These are phyloP conservation scores for Epicoccum nigrum DNA, from an alignment of 2,329 filamentous ascomycete genomes.

Conservation along the genomic window DNA sequence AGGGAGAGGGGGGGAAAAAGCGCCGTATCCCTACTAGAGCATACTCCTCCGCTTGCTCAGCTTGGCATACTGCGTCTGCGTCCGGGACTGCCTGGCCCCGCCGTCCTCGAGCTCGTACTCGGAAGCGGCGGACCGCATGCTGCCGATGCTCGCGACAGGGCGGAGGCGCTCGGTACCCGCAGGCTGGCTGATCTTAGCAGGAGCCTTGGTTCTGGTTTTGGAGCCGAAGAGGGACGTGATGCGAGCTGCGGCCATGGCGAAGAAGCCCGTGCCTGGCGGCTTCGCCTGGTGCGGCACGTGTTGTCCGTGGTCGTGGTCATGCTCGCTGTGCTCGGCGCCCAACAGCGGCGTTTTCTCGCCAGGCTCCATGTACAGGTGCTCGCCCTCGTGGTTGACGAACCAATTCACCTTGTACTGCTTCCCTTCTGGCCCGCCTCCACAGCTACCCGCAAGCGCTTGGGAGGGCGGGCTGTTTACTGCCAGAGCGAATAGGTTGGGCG, in stretches of 20 bases:
- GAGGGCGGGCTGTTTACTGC: conserved; percentile 69
- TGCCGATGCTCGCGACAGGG: conserved; percentile 28
- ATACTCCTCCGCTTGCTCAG: conserved; percentile 47
- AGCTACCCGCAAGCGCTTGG: conserved; percentile 58
- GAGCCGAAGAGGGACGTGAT: conserved; percentile 5
- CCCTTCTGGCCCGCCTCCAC: conserved; percentile 61
- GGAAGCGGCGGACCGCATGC: conserved; percentile 8
- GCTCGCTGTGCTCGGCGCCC: conserved; percentile 12
- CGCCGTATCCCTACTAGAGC: conserved; percentile 27
- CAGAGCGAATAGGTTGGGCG: conserved; percentile 74
- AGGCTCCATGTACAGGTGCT: conserved; percentile 61
- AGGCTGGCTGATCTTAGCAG: conserved; percentile 15
- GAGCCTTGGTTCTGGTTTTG: not conserved
- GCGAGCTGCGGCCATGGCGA: conserved; percentile 2
- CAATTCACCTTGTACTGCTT: conserved; percentile 56
- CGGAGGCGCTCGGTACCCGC: conserved; percentile 21
- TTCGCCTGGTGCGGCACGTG: not conserved
- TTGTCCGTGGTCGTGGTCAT: conserved; percentile 5
- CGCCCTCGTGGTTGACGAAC: conserved; percentile 55
- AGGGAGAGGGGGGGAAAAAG: no score
- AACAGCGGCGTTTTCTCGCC: conserved; percentile 41
- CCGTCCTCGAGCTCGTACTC: conserved; percentile 46
- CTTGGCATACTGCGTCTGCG: conserved; percentile 42
- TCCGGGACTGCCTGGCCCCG: conserved; percentile 26
- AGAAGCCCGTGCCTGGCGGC: conserved; percentile 2